Percentiles rank a stretch among this genome's conserved stretches.
phyloP scores from a whole-genome alignment of 1,139 yeast species.

The Suzukiozyma palmioleophila region DNA sequence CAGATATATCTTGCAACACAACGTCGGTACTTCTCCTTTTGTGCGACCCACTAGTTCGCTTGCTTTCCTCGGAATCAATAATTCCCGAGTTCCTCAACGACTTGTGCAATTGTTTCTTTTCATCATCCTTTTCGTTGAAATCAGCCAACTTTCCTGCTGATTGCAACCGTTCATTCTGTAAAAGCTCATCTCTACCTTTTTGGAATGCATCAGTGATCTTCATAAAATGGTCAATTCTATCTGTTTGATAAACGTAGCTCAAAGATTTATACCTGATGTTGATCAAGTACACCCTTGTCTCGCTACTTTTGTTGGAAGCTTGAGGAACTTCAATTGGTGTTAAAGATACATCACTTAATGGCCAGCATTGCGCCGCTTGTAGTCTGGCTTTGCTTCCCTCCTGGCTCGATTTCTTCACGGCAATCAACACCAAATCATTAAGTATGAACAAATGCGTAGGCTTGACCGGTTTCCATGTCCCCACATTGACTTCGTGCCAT shows the following conservation, averaged over 20 bases:
- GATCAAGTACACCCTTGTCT: slow-evolving; percentile 34
- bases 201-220: slow-evolving; percentile 56
- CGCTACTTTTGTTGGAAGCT: slow-evolving; percentile 13
- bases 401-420: slow-evolving; percentile 50
- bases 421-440: slow-evolving; percentile 74
- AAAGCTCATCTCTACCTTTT: slow-evolving; percentile 60
- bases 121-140: slow-evolving; percentile 25
- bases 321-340: slow-evolving; percentile 27
- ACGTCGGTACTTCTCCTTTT: slow-evolving; percentile 36
- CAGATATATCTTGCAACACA: slow-evolving; percentile 49
- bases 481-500: slow-evolving; percentile 85
- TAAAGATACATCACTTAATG: slow-evolving; percentile 59
- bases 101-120: slow-evolving; percentile 38
- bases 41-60: slow-evolving; percentile 23
- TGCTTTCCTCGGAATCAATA: slow-evolving; percentile 23
- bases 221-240: slow-evolving; percentile 54
- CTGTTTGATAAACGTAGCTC: slow-evolving; percentile 62
- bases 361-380: slow-evolving; percentile 79
- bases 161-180: slow-evolving; percentile 43
- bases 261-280: slow-evolving; percentile 45
- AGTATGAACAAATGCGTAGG: slow-evolving; percentile 73
- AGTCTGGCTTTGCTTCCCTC: slow-evolving; percentile 36
- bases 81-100: slow-evolving; percentile 34
- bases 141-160: slow-evolving; percentile 19
- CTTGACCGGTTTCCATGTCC: slow-evolving; percentile 79